Base-by-base conservation (phyloP, 345 rosid genomes). In the Hevea brasiliensis region DNA sequence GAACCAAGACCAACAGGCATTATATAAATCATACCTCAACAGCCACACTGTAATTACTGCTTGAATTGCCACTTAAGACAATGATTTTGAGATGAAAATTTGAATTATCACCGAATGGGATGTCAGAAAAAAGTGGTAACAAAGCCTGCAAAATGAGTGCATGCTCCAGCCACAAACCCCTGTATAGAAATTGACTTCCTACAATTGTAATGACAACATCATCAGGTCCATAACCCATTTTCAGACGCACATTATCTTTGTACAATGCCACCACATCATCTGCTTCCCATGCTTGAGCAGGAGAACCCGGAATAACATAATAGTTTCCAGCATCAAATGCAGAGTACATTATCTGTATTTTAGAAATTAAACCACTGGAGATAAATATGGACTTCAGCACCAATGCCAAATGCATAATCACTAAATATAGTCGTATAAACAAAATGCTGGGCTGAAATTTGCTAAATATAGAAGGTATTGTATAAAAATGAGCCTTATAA, bases 81-180 rank as follows among this genome's bases (percentile, higher is more conserved):
- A 87, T 75, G 77, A 93, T 81, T 82, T 87, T 91, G 70, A 88
- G 85, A 72, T 68, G 85, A 77, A 81, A 78, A 74, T 60, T 81
- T 51, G 85, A 79, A 71, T 74, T 70, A 74, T 71, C 72, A 71
- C 85, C 89, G 45, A 48, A 63, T 44, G 86, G 68, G 67, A 78
- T 61, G n/a, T 78, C 77, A 10, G 78, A 41, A 77, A 89, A 83
- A 68, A 91, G 79, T 8, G 96, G 93, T 70, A 82, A 75, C 56
- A 93, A 79, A 68, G 96, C 92, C 81, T 82, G 81, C 77, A 95
- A 84, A 80, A 95, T 67, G 48, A 93, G 83, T 40, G 98, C 96
- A 87, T 95, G 96, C 83, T 91, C 98, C 81, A 95, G 80, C 99
- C 98, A 95, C 83, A 90, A 82, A 74, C 98, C 99, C 84, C 79